These are phyloP conservation scores for Cordyceps cateniannulata DNA, from an alignment of 2,329 filamentous ascomycete genomes.

Conservation along the genomic window DNA sequence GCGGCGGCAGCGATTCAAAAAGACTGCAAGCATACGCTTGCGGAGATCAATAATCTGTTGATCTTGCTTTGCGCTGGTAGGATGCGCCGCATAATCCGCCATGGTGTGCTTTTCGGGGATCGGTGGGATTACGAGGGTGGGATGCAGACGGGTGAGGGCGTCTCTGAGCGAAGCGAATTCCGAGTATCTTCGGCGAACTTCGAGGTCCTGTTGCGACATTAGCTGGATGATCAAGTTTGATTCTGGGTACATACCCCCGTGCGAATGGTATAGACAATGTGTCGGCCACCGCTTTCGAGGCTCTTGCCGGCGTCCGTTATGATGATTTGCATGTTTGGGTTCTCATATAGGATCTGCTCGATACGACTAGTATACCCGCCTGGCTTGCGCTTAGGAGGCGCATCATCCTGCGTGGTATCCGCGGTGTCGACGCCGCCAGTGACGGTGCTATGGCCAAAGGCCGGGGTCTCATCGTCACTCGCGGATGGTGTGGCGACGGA, in stretches of 20 bases:
- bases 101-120: slow-evolving; percentile 99
- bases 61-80: slow-evolving; percentile 96
- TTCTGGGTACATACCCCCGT: slow-evolving; percentile 62
- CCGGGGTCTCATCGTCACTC: slow-evolving; percentile 58
- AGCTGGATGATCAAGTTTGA: neutral
- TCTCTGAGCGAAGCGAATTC: slow-evolving; percentile 90
- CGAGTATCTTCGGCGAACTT: slow-evolving; percentile 91
- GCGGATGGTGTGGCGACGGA: slow-evolving; percentile 64
- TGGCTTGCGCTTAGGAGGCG: slow-evolving; percentile 59
- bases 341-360: slow-evolving; percentile 95
- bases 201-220: slow-evolving; percentile 62
- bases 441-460: slow-evolving; percentile 21
- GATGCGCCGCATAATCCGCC: slow-evolving; percentile 96
- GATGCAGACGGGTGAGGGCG: slow-evolving; percentile 84
- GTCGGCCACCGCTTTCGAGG: slow-evolving; percentile 81
- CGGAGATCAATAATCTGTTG: slow-evolving; percentile 92
- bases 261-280: slow-evolving; percentile 94
- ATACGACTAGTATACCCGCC: slow-evolving; percentile 92
- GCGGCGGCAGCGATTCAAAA: slow-evolving; percentile 83
- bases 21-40: slow-evolving; percentile 95
- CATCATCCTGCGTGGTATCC: slow-evolving; percentile 34
- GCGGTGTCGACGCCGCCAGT: slow-evolving; percentile 42
- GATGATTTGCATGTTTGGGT: slow-evolving; percentile 79
- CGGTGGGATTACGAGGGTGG: slow-evolving; percentile 89
- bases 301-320: slow-evolving; percentile 97